These are phyloP conservation scores for Nymphaea colorata DNA, from an alignment of 164 flowering plant species.

Conservation along the genomic window DNA sequence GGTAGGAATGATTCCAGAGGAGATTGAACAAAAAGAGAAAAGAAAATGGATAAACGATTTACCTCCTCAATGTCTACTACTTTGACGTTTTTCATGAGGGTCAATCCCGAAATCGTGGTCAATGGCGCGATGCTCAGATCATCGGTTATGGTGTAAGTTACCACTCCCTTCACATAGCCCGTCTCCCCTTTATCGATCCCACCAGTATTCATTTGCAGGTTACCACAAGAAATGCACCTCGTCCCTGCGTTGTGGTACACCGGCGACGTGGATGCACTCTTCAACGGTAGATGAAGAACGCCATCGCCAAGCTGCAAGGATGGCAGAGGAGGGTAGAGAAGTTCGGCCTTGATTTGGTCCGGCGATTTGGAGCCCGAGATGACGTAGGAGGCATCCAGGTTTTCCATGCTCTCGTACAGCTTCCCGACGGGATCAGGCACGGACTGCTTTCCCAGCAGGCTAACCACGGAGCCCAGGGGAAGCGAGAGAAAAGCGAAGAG, in stretches of 20 bases:
- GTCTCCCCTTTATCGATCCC: neutral
- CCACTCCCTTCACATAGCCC: neutral
- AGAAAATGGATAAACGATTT: neutral
- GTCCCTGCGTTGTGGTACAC: neutral
- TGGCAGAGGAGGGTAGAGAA: neutral
- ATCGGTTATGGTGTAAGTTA: neutral
- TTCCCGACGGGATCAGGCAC: constrained; percentile 1
- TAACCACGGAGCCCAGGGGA: neutral
- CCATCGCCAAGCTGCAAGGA: neutral
- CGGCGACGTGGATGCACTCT: neutral
- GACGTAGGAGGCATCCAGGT: neutral
- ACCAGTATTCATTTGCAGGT: neutral
- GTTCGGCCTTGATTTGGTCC: neutral
- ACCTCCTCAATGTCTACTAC: neutral
- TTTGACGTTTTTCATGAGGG: neutral
- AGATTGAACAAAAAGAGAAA: neutral
- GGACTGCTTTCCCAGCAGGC: neutral
- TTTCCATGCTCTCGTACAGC: constrained; percentile 1
- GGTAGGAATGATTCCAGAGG: neutral
- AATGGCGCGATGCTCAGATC: neutral
- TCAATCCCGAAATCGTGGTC: neutral
- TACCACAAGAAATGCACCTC: neutral
- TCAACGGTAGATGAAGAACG: too few relatives aligned
- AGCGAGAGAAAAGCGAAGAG: neutral
- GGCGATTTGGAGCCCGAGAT: neutral